These are phyloP conservation scores for Mycena vitilis DNA, from an alignment of 768 basidiomycete genomes.

Conservation along the genomic window DNA sequence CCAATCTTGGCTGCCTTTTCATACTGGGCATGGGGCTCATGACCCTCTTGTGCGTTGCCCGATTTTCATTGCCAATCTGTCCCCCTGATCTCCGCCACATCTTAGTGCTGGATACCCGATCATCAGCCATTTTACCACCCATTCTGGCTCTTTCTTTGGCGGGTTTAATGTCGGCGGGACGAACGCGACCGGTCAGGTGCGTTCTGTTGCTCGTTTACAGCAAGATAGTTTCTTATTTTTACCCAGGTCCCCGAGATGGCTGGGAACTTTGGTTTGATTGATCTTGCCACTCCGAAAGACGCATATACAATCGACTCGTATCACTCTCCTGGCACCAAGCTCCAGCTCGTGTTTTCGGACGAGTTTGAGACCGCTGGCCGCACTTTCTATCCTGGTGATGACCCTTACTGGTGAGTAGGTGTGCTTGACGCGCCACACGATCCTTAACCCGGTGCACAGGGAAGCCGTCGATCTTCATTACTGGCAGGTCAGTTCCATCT, in stretches of 20 bases:
- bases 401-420: constrained; percentile 30
- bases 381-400: constrained; percentile 51
- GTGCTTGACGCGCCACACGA: neutral
- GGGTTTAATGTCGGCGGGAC: constrained; percentile 84
- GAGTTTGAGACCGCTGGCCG: constrained; percentile 62
- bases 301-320: constrained; percentile 67
- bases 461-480: constrained; percentile 87
- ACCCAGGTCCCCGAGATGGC: constrained; percentile 65
- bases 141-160: constrained; percentile 58
- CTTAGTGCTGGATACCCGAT: constrained; percentile 73
- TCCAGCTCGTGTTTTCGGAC: constrained; percentile 59
- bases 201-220: constrained; percentile 17
- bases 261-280: constrained; percentile 81
- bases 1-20: constrained; percentile 78
- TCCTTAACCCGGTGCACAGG: constrained; percentile 85
- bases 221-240: neutral
- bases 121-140: constrained; percentile 65
- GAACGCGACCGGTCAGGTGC: constrained; percentile 79
- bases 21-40: constrained; percentile 65
- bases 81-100: constrained; percentile 10
- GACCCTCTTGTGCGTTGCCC: constrained; percentile 66
- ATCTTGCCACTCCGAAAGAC: constrained; percentile 75
- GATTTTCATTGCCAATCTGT: constrained; percentile 15
- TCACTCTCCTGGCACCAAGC: constrained; percentile 59
- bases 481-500: constrained; percentile 61